These are phyloP conservation scores for Pseudodiploospora longispora DNA, from an alignment of 2,329 filamentous ascomycete genomes.

Conservation along the genomic window DNA sequence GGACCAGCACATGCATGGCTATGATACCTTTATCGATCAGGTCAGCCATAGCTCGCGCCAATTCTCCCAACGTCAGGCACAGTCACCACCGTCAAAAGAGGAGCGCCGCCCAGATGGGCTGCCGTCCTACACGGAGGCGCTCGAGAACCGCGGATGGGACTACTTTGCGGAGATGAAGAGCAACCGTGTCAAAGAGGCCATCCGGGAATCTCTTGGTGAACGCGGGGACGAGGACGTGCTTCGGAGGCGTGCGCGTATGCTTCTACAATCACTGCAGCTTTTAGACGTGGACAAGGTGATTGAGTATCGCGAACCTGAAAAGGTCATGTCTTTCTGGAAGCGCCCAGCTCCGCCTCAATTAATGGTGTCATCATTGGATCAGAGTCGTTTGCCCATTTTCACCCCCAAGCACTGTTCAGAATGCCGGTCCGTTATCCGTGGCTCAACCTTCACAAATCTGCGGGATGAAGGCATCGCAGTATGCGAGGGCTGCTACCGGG, in stretches of 20 bases:
- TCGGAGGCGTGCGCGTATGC: constrained; percentile 18
- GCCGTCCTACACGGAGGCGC: constrained; percentile 15
- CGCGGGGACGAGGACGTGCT: constrained; percentile 2
- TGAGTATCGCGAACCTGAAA: constrained; percentile 21
- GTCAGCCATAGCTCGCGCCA: constrained; percentile 22
- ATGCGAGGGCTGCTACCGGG: constrained; percentile 28
- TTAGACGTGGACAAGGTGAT: constrained; percentile 31
- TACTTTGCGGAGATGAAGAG: constrained; percentile 18
- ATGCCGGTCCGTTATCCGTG: constrained; percentile 12
- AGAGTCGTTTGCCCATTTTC: constrained; percentile 12
- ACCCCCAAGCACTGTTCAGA: constrained; percentile 11
- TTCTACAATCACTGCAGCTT: constrained; percentile 25
- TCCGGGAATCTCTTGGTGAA: constrained; percentile 6
- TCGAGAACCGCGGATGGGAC: constrained; percentile 13
- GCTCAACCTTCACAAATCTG: constrained; percentile 17
- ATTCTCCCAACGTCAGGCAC: constrained; percentile 19
- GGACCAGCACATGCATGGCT: constrained; percentile 25
- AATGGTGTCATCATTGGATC: constrained; percentile 8
- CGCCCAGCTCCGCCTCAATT: constrained; percentile 18
- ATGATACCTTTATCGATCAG: constrained; percentile 30
- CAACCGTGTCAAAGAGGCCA: constrained; percentile 7
- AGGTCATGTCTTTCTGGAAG: constrained; percentile 17
- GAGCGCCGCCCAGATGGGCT: background rate
- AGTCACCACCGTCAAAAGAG: background rate
- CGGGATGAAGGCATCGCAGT: constrained; percentile 9